Percentiles rank a stretch among this genome's conserved stretches.
Conservation (phyloP, 371 early-diverging fungal genomes). For the Blyttiomyces sp. region DNA sequence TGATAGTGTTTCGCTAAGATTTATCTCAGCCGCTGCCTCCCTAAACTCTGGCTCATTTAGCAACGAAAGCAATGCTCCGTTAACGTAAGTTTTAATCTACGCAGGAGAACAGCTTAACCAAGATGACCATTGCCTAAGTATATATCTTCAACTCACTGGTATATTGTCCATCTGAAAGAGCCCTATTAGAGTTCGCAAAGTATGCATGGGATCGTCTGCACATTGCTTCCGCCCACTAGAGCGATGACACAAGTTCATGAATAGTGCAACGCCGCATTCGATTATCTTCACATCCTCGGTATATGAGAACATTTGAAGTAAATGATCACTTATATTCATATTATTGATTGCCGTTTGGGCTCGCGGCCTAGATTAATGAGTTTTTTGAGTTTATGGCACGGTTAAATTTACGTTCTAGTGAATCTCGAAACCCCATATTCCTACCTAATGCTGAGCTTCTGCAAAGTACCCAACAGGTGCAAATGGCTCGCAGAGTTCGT, state of each 20-base stretch:
- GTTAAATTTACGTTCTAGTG: not conserved
- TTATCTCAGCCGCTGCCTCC: slow-evolving; percentile 27
- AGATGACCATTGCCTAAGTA: not conserved
- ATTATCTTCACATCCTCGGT: slow-evolving; percentile 33
- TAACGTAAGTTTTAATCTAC: slow-evolving; percentile 48
- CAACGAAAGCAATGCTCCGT: slow-evolving; percentile 44
- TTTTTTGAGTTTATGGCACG: too few relatives aligned
- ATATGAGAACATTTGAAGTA: slow-evolving; percentile 30
- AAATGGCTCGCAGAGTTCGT: slow-evolving; percentile 28
- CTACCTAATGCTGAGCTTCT: slow-evolving; percentile 47
- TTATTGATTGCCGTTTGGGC: slow-evolving; percentile 43
- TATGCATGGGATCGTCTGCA: slow-evolving; percentile 11
- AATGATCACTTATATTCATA: slow-evolving; percentile 20
- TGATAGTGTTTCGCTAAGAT: slow-evolving; percentile 32
- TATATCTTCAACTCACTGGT: slow-evolving; percentile 14
- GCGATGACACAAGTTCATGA: slow-evolving; percentile 51
- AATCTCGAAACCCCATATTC: too few relatives aligned
- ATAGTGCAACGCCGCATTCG: slow-evolving; percentile 43
- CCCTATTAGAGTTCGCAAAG: slow-evolving; percentile 21
- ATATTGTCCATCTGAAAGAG: slow-evolving; percentile 37
- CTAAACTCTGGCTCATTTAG: slow-evolving; percentile 35
- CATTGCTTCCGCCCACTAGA: slow-evolving; percentile 36
- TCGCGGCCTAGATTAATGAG: slow-evolving; percentile 29
- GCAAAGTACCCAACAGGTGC: slow-evolving; percentile 43
- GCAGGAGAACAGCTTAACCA: not conserved